Base-by-base conservation (phyloP, 2,329 filamentous ascomycete genomes). In the Ascochyta lentis region DNA sequence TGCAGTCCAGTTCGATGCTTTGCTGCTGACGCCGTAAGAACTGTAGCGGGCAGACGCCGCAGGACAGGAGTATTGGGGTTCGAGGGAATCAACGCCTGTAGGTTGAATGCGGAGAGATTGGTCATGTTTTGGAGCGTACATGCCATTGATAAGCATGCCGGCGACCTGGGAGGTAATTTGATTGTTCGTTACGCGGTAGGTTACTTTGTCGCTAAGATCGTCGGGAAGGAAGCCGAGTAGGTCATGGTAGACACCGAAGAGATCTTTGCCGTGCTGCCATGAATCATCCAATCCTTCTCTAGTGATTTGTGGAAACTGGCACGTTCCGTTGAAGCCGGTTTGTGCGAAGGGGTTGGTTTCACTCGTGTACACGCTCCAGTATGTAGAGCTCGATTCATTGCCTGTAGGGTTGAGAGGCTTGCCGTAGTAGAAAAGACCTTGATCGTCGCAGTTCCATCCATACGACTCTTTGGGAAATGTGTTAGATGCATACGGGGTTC, bases 301-400 rank as follows among this genome's bases (percentile, higher is more conserved):
- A 0, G 90, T 92, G 66, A 95, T 90, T 72, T 95, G 91, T 0
- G 91, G 91, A 70, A 94, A 95, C 64, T 89, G 86, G 64, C 91
- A 95, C 12, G 84, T 87, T 2, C 90, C 89, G 37, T 86, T 82
- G 79, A 89, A 92, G 3, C 89, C 90, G 1, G 80, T 69, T 0
- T 86, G 83, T 3, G 80, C 70, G 66, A 91, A 89, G 0, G 90
- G 89, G 68, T 93, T 94, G 16, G 83, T 77, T 0, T 82, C 66
- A 3, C 84, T 86, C 12, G 80, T 83, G 70, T 84, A 87, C 0
- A 86, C 82, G 50, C 83, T 79, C 87, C 89, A 92, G 76, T 88
- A 91, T 1, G 84, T 83, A 39, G 79, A 75, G 1, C 85, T 82
- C 1, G 85, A 80, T 9, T 49, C 52, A 24, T 83, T 83, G 2